A percentile compares a stretch with the other conserved stretches of the same genome.
These are phyloP conservation scores for Trichoderma gamsii DNA, from an alignment of 495 filamentous ascomycete species.

Conservation along the genomic window DNA sequence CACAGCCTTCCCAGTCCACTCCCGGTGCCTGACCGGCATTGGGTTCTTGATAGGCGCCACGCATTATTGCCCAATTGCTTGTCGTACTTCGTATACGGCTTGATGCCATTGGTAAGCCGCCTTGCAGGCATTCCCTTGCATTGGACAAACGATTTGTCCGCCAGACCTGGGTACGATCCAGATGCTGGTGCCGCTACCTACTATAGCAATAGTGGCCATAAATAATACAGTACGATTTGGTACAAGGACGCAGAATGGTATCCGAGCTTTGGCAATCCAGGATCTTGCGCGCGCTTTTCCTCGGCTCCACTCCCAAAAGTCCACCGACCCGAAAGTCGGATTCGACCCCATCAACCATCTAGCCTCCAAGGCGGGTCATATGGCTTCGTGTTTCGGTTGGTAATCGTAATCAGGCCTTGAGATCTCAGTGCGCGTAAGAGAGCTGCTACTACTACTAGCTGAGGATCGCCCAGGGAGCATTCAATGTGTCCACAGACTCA, in stretches of 20 bases:
- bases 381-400: neutral
- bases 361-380: conserved; percentile 10
- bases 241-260: too few relatives aligned
- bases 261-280: neutral
- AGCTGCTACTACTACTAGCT: neutral
- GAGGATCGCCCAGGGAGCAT: neutral
- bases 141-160: too few relatives aligned
- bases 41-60: neutral
- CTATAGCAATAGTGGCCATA: too few relatives aligned
- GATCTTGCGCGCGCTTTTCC: conserved; percentile 12
- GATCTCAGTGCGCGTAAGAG: conserved; percentile 1
- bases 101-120: too few relatives aligned
- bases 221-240: too few relatives aligned
- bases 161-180: too few relatives aligned
- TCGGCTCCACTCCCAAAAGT: neutral
- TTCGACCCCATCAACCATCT: conserved; percentile 6
- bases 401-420: neutral
- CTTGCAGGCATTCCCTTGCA: too few relatives aligned
- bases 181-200: neutral
- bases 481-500: too few relatives aligned
- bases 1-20: neutral
- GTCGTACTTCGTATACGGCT: too few relatives aligned
- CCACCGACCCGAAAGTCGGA: conserved; percentile 6
- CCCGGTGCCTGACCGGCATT: neutral
- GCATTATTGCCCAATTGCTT: neutral